Evolutionary conservation across 768 basidiomycete genomes (phyloP), one percentile per base, ranked within the genome.

Genomic region (Megacollybia marginata): DNA sequence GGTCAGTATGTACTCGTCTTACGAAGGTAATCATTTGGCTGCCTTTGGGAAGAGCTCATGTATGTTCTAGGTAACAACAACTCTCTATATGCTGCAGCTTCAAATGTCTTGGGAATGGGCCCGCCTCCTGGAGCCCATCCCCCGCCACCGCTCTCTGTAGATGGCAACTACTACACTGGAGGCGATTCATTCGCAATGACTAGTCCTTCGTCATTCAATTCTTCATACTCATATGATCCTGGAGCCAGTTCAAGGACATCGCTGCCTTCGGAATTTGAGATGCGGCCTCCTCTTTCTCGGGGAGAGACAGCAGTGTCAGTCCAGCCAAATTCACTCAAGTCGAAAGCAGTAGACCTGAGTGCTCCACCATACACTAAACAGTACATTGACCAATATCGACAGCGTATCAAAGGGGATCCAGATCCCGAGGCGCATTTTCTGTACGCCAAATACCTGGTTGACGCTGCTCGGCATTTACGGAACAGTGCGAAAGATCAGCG

Each of bases 401-500:
- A 88, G 50, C 84, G 96, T 47, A 96, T 99, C 71, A 98, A 98
- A 67, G 86, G 82, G 28, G 96, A 99, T 66, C 94, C 94, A 2
- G 96, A 99, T 63, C 95, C 95, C 1, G 96, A 98, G 65, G 91
- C 94, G 20, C 96, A 98, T 64, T 98, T 97, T 65, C 72, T 87
- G 20, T 99, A 96, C 62, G 91, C 94, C n/a, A 97, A 95, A 69
- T 99, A 98, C 65, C 83, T 99, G 52, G 93, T 99, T 63, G 96
- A 98, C 59, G 96, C 96, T 31, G 96, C 96, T 12, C 92, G 90
- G 70, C 86, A 93, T 65, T 84, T 97, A 54, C 82, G 90, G 15
- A 69, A 75, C 9, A 74, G 79, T 28, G 78, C 82, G 7, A 83
- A 76, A 55, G 88, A 92, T 56, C 84, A 88, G 62, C 84, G 90